Conservation (phyloP, 345 rosid species). For the Hibiscus mutabilis region DNA sequence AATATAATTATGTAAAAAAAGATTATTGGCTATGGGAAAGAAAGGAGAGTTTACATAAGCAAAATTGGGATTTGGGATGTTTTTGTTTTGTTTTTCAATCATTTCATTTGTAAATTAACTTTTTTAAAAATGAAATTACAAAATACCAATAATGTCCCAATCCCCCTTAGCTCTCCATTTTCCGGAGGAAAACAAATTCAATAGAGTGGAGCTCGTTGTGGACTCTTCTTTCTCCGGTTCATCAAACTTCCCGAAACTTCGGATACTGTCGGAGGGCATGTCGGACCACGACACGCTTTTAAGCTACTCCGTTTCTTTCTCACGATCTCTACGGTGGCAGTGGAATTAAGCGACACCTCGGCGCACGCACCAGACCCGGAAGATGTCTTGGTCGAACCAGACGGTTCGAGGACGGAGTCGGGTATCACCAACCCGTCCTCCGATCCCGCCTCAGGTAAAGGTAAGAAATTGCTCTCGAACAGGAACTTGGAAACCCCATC, state of each 20-base stretch:
- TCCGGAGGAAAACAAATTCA: conserved; percentile 16
- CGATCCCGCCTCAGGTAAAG: conserved; percentile 43
- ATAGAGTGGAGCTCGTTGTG: conserved; percentile 77
- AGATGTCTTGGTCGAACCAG: conserved; percentile 26
- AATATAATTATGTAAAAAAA: too few relatives aligned
- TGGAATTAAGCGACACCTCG: conserved; percentile 45
- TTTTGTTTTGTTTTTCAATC: too few relatives aligned
- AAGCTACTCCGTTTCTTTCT: conserved; percentile 83
- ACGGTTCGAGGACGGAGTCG: conserved; percentile 54
- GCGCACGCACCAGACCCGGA: conserved; percentile 40
- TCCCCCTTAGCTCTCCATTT: neutral
- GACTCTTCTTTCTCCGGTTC: conserved; percentile 74
- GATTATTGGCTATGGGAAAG: neutral
- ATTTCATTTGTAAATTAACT: conserved; percentile 18
- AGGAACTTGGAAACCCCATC: conserved; percentile 60
- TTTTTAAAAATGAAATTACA: neutral
- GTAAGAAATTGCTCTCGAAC: conserved; percentile 53
- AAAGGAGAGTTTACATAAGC: conserved; percentile 8
- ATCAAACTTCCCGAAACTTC: conserved; percentile 41
- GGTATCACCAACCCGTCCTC: conserved; percentile 52
- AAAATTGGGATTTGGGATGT: conserved; percentile 24
- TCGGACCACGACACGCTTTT: conserved; percentile 34
- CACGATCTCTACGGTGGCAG: conserved; percentile 62
- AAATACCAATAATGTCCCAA: neutral
- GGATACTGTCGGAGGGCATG: conserved; percentile 26